Conservation (phyloP, 345 rosid genomes). For the Tarenaya hassleriana region DNA sequence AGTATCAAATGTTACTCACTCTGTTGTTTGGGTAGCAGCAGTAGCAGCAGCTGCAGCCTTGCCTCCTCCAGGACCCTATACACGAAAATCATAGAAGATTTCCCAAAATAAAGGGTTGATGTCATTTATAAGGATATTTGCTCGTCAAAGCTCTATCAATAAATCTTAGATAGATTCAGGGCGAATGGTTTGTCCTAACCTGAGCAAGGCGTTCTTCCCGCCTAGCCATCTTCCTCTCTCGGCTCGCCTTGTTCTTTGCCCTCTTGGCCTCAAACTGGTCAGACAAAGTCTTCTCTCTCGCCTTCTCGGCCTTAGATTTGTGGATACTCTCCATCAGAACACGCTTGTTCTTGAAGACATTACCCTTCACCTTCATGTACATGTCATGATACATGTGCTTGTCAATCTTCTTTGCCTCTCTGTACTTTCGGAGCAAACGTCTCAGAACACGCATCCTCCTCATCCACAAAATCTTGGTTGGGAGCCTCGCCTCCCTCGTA, state of each 20-base stretch:
- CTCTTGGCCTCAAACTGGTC: slow-evolving; percentile 38
- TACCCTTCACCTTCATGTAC: slow-evolving; percentile 82
- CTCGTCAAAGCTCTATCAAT: too few relatives aligned
- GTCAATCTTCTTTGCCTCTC: slow-evolving; percentile 78
- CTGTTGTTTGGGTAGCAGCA: too few relatives aligned
- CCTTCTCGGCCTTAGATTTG: slow-evolving; percentile 36
- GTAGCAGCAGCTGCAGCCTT: too few relatives aligned
- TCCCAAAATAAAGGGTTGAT: too few relatives aligned
- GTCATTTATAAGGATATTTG: too few relatives aligned
- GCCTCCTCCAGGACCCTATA: too few relatives aligned
- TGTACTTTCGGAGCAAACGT: slow-evolving; percentile 38
- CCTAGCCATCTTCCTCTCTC: slow-evolving; percentile 34
- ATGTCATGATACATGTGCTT: slow-evolving; percentile 86
- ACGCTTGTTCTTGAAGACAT: slow-evolving; percentile 78
- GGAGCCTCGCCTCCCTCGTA: slow-evolving; percentile 34
- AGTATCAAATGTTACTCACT: too few relatives aligned
- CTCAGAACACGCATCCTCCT: slow-evolving; percentile 65
- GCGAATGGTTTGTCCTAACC: too few relatives aligned
- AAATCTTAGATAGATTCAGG: too few relatives aligned
- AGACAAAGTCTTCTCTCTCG: slow-evolving; percentile 34
- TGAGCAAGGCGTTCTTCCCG: slow-evolving; percentile 38
- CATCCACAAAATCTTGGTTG: slow-evolving; percentile 37
- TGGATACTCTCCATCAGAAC: slow-evolving; percentile 63
- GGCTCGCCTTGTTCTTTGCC: slow-evolving; percentile 37
- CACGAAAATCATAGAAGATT: too few relatives aligned